A percentile compares a stretch with the other conserved stretches of the same genome.
Conservation (phyloP, 2,329 filamentous ascomycete genomes). For the Fusarium sterilihyphosum region DNA sequence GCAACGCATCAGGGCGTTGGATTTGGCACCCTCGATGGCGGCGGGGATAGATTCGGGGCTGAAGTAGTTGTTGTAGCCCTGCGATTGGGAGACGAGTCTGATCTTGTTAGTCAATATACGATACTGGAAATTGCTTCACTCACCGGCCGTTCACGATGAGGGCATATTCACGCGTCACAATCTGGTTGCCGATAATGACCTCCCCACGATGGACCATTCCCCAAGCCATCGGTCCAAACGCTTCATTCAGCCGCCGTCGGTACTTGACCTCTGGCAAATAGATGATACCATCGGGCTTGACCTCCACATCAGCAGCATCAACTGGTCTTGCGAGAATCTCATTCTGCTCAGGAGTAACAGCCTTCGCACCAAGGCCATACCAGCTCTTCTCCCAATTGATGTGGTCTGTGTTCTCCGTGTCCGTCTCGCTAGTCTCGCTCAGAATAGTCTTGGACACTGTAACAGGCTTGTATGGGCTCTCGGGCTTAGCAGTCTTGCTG, state of each 20-base stretch:
- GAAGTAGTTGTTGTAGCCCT: constrained; percentile 96
- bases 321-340: constrained; percentile 75
- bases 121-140: constrained; percentile 39
- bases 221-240: constrained; percentile 96
- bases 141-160: constrained; percentile 89
- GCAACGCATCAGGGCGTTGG: constrained; percentile 96
- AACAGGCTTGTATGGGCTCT: constrained; percentile 16
- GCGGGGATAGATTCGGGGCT: constrained; percentile 89
- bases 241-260: constrained; percentile 84
- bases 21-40: constrained; percentile 96
- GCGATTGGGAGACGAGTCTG: constrained; percentile 90
- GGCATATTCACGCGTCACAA: constrained; percentile 90
- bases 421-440: constrained; percentile 19
- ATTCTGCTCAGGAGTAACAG: constrained; percentile 77
- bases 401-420: constrained; percentile 27
- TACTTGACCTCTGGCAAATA: constrained; percentile 99
- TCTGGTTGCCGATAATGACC: constrained; percentile 82
- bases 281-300: constrained; percentile 96
- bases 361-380: constrained; percentile 76
- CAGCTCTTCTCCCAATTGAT: constrained; percentile 87
- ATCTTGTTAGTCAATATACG: background rate
- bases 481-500: constrained; percentile 1
- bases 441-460: constrained; percentile 3
- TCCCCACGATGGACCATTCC: constrained; percentile 89
- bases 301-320: constrained; percentile 82